Conservation (phyloP, 1,284 basidiomycete genomes). For the Irpex lacteus region DNA sequence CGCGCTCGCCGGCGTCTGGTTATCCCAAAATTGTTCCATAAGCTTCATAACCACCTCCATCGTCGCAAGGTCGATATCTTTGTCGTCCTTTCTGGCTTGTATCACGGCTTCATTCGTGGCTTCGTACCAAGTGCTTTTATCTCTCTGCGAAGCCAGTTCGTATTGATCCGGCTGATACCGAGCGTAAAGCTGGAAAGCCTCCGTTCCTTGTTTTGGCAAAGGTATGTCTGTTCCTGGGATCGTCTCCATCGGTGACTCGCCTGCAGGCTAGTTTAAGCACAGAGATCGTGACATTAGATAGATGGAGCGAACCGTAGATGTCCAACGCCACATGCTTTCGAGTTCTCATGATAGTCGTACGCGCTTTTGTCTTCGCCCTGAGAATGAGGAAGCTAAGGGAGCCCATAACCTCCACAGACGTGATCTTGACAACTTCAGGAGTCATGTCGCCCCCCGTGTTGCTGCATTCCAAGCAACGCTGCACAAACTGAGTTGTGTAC, state of each 20-base stretch:
- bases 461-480: constrained; percentile 23
- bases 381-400: constrained; percentile 26
- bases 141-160: neutral
- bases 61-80: neutral
- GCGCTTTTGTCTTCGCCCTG: constrained; percentile 27
- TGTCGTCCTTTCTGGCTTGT: constrained; percentile 1
- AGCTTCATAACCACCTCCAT: constrained; percentile 4
- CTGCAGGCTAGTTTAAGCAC: neutral
- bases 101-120: constrained; percentile 5
- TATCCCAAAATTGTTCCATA: constrained; percentile 11
- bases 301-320: constrained; percentile 20
- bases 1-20: neutral
- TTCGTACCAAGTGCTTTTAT: constrained; percentile 5
- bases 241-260: constrained; percentile 9
- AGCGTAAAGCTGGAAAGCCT: neutral
- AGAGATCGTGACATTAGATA: neutral
- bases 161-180: constrained; percentile 10
- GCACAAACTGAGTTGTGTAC: constrained; percentile 28
- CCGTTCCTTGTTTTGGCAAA: constrained; percentile 3
- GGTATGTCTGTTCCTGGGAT: constrained; percentile 12
- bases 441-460: constrained; percentile 10
- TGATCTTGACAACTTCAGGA: constrained; percentile 19
- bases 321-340: constrained; percentile 15
- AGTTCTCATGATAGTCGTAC: constrained; percentile 27
- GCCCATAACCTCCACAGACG: constrained; percentile 23